phyloP scores from a whole-genome alignment of 1,139 yeast genomes.

The Debaryomyces udenii region DNA sequence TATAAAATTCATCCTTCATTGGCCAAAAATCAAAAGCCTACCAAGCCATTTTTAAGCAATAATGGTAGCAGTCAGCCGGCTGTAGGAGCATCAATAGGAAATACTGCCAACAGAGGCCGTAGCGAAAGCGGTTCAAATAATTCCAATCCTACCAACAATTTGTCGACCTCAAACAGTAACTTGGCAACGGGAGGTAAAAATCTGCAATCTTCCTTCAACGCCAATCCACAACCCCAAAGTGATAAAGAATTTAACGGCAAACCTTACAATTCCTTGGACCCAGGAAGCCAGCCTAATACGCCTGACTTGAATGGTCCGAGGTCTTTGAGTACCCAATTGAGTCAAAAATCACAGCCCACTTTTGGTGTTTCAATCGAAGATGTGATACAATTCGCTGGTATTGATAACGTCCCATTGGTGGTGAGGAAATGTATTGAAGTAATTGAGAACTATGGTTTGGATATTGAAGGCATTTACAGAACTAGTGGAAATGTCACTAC shows the following conservation, averaged over 20 bases:
- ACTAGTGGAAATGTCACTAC: conserved; percentile 78
- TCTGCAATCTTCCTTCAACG: conserved; percentile 9
- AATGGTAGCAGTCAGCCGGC: conserved; percentile 17
- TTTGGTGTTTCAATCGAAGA: conserved; percentile 83
- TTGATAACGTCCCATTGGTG: conserved; percentile 88
- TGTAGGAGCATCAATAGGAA: conserved; percentile 9
- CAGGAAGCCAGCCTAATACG: conserved; percentile 31
- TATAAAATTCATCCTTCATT: conserved; percentile 79
- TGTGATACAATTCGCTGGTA: conserved; percentile 73
- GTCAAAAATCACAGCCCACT: conserved; percentile 53
- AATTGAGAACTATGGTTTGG: conserved; percentile 79
- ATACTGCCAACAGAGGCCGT: background rate
- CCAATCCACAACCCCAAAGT: conserved; percentile 6
- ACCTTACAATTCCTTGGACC: conserved; percentile 42
- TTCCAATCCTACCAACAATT: background rate
- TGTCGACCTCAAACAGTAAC: conserved; percentile 2
- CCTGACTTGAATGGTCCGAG: conserved; percentile 46
- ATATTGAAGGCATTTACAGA: conserved; percentile 87
- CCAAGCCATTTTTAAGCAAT: conserved; percentile 43
- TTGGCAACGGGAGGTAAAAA: conserved; percentile 10
- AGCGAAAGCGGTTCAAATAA: conserved; percentile 2
- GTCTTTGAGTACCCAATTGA: conserved; percentile 30
- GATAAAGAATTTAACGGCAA: conserved; percentile 7
- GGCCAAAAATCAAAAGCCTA: conserved; percentile 31
- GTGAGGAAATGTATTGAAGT: conserved; percentile 88